Percentiles rank a stretch among this genome's conserved stretches.
phyloP scores from a whole-genome alignment of 495 filamentous ascomycete species.

The Aeminium ludgeri region DNA sequence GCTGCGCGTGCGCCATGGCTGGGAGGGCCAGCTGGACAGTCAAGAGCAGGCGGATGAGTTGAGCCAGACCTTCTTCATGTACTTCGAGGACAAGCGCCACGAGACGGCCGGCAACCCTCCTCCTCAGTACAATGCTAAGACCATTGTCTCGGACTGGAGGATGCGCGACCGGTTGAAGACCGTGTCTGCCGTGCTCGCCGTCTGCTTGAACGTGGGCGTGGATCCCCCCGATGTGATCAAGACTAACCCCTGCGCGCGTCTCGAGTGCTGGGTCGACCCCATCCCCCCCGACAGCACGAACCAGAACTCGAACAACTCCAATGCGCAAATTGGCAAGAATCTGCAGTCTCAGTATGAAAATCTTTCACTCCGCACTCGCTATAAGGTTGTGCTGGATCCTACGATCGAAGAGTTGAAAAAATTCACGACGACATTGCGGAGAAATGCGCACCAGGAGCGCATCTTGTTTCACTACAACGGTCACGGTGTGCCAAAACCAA shows the following conservation, averaged over 20 bases:
- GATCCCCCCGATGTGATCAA: slow-evolving; percentile 93
- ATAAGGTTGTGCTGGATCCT: slow-evolving; percentile 91
- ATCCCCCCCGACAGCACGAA: slow-evolving; percentile 40
- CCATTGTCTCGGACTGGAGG: slow-evolving; percentile 76
- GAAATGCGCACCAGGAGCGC: slow-evolving; percentile 87
- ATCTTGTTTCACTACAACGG: slow-evolving; percentile 97
- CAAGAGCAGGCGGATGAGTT: slow-evolving; percentile 37
- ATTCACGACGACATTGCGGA: slow-evolving; percentile 72
- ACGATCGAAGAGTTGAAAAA: slow-evolving; percentile 94
- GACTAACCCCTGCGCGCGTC: slow-evolving; percentile 76
- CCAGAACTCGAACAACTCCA: slow-evolving; percentile 48
- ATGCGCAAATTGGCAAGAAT: slow-evolving; percentile 90
- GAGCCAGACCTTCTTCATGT: slow-evolving; percentile 86
- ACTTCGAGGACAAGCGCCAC: slow-evolving; percentile 92
- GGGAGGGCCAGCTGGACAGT: slow-evolving; percentile 44
- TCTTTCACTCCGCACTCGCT: slow-evolving; percentile 79
- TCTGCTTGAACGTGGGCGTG: slow-evolving; percentile 94
- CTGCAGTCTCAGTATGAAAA: slow-evolving; percentile 92
- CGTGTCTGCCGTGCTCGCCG: slow-evolving; percentile 78
- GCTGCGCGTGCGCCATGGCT: slow-evolving; percentile 41
- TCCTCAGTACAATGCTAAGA: slow-evolving; percentile 37
- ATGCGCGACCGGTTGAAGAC: slow-evolving; percentile 95
- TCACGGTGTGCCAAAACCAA: slow-evolving; percentile 94
- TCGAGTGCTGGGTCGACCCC: slow-evolving; percentile 96
- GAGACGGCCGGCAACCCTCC: slow-evolving; percentile 73